phyloP scores from a whole-genome alignment of 164 flowering plant species.

The Umbilicus rupestris region DNA sequence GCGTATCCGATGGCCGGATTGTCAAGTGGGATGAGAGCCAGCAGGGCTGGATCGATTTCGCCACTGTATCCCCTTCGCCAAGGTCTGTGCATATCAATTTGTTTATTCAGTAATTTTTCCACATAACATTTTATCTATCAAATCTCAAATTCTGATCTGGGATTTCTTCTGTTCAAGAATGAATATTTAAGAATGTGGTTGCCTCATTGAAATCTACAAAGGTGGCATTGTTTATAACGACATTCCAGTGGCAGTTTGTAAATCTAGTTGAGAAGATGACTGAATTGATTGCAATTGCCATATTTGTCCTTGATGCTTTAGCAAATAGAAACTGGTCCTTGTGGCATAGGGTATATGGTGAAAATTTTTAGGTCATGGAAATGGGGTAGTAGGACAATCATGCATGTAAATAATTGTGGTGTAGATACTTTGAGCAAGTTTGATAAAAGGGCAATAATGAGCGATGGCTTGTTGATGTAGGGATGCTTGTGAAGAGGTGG shows the following conservation, averaged over 20 bases:
- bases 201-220: neutral
- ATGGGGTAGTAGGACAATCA: too few relatives aligned
- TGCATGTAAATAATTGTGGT: too few relatives aligned
- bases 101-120: too few relatives aligned
- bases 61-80: slow-evolving; percentile 21
- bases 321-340: too few relatives aligned
- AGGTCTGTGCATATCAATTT: slow-evolving; percentile 20
- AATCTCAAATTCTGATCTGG: too few relatives aligned
- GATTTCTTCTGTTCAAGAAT: neutral
- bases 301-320: too few relatives aligned
- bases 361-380: too few relatives aligned
- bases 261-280: neutral
- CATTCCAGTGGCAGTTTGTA: neutral
- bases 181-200: neutral
- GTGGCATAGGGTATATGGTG: too few relatives aligned
- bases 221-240: slow-evolving; percentile 7
- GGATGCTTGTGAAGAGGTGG: slow-evolving; percentile 22
- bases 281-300: neutral
- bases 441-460: neutral
- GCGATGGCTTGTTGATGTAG: slow-evolving; percentile 8
- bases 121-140: too few relatives aligned
- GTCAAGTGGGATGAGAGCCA: slow-evolving; percentile 26
- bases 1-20: slow-evolving; percentile 48
- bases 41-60: slow-evolving; percentile 34
- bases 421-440: neutral